Evolutionary conservation across 2,329 filamentous ascomycete species (phyloP), one percentile per base, ranked within the genome.

Genomic region (Aspergillus texensis): DNA sequence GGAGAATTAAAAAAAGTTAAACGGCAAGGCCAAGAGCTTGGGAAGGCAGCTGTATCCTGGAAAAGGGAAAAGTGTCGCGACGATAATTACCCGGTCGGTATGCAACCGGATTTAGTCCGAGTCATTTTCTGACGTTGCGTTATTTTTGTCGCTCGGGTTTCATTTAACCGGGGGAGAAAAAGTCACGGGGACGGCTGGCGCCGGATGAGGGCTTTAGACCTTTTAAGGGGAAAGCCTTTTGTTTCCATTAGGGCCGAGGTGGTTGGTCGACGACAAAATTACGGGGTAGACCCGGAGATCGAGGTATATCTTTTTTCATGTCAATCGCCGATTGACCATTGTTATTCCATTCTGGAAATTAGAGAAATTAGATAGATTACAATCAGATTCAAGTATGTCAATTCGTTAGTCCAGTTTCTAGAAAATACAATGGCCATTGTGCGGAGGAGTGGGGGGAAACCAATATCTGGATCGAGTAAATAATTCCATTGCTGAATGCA

Each of bases 231-330:
- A 8, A 46, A 28, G 5, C 26, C 24, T 50, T 50, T 50, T 14
- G 39, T 19, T 61, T 58, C 21, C 21, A 24, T 24, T 64, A 36
- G 6, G 59, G 12, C 36, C 30, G 21, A 30, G 56, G 45, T 64
- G 64, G 62, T 65, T 65, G 64, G 61, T 56, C 46, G 43, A 48
- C 6, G 26, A 50, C 6, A 41, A 41, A 43, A 11, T 28, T 53
- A 36, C 28, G 32, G 52, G 52, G 52, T 30, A 26, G 16, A 4
- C 2, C 36, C 6, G 46, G 46, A 30, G 46, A 50, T 50, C 46
- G 14, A 36, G 14, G 34, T 36, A 36, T 36, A 16, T 36, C 4
- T 8, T 16, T 36, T 36, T 5, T 14, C 12, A 36, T 12, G 34
- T 16, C 34, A 36, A 36, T 36, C 34, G 34, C 34, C 34, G 34